These are phyloP conservation scores for Annona squamosa DNA, from an alignment of 164 flowering plant genomes.

Conservation along the genomic window DNA sequence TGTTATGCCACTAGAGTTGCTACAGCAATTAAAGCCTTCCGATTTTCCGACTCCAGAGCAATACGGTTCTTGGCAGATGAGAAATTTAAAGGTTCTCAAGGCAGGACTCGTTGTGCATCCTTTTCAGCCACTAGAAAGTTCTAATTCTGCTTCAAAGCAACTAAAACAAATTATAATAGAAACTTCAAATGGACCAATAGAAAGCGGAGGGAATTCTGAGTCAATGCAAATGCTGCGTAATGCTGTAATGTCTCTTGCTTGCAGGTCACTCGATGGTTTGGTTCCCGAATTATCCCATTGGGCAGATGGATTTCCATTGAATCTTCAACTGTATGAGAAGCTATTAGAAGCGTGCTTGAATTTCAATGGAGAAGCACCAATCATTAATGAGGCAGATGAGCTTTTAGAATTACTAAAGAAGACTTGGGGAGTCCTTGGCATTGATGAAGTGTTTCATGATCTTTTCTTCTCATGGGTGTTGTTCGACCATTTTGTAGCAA, in stretches of 20 bases:
- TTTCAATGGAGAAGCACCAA: constrained; percentile 43
- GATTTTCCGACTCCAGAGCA: constrained; percentile 66
- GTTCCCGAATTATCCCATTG: constrained; percentile 61
- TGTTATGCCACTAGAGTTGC: constrained; percentile 76
- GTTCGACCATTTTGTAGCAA: constrained; percentile 53
- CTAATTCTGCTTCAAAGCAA: constrained; percentile 30
- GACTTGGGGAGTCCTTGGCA: constrained; percentile 76
- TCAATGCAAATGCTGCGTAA: constrained; percentile 54
- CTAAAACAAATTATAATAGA: constrained; percentile 54
- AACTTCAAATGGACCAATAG: constrained; percentile 52
- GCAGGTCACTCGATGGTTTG: constrained; percentile 57
- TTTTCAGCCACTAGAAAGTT: constrained; percentile 37
- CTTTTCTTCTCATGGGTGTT: constrained; percentile 82
- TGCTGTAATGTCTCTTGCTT: constrained; percentile 61
- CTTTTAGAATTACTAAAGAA: constrained; percentile 74
- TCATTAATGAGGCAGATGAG: constrained; percentile 85
- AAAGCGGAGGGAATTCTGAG: constrained; percentile 59
- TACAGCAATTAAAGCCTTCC: constrained; percentile 66
- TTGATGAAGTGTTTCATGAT: constrained; percentile 72
- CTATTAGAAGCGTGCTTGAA: constrained; percentile 85
- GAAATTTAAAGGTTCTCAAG: constrained; percentile 68
- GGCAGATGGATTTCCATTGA: constrained; percentile 90
- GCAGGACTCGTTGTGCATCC: constrained; percentile 79
- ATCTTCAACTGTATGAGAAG: constrained; percentile 59
- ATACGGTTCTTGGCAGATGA: constrained; percentile 67